These are phyloP conservation scores for Jacaranda mimosifolia DNA, from an alignment of 257 asterid genomes.

Conservation along the genomic window DNA sequence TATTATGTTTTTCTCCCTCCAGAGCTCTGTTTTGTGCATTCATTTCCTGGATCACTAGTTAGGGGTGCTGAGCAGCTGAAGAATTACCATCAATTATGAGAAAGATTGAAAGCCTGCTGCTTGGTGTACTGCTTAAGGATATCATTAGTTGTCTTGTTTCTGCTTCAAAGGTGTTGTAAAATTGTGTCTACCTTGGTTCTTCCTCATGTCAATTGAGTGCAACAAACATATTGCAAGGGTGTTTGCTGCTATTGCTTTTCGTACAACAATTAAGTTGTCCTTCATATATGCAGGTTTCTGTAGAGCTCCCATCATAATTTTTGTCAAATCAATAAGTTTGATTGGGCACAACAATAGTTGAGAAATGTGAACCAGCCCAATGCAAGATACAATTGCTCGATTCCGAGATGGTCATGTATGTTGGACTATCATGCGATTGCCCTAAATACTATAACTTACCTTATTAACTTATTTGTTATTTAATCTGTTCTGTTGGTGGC, in stretches of 20 bases:
- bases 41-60: constrained; percentile 89
- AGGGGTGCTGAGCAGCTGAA: constrained; percentile 99
- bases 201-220: constrained; percentile 74
- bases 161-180: constrained; percentile 65
- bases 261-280: constrained; percentile 30
- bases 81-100: constrained; percentile 96
- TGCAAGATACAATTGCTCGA: constrained; percentile 95
- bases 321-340: constrained; percentile 91
- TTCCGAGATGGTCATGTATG: constrained; percentile 99
- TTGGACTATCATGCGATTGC: constrained; percentile 30
- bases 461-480: constrained; percentile 32
- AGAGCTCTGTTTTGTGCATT: constrained; percentile 94
- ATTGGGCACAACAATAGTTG: constrained; percentile 97
- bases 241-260: constrained; percentile 35
- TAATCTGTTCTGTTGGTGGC: constrained; percentile 67
- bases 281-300: constrained; percentile 68
- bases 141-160: constrained; percentile 78
- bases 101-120: constrained; percentile 93
- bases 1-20: constrained; percentile 98
- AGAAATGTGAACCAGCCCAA: constrained; percentile 95
- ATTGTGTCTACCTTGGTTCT: constrained; percentile 92
- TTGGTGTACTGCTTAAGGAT: constrained; percentile 90
- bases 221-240: background rate
- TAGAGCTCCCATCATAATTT: constrained; percentile 90
- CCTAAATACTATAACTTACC: constrained; percentile 29